Conservation (phyloP, 2,329 filamentous ascomycete genomes). For the Eurotiales sp. region DNA sequence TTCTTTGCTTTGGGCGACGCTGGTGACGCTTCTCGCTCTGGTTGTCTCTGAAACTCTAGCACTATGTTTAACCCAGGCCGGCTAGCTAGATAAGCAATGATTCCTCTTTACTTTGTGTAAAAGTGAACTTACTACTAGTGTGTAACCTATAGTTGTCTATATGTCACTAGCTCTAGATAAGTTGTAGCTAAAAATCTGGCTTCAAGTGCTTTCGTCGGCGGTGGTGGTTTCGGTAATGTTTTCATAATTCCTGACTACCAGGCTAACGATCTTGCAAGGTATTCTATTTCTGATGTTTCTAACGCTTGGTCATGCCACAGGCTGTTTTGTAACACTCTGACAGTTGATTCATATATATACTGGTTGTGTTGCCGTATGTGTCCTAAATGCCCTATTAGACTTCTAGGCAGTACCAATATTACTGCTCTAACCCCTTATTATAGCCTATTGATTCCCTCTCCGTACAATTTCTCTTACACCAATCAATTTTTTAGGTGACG, state of each 20-base stretch:
- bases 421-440: no score
- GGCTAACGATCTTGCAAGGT: no score
- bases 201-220: constrained; percentile 5
- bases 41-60: constrained; percentile 12
- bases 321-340: no score
- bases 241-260: constrained; percentile 44
- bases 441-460: no score
- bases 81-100: constrained; percentile 6
- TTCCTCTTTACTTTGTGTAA: not conserved
- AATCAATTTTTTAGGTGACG: no score
- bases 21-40: constrained; percentile 17
- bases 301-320: no score
- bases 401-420: no score
- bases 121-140: not conserved
- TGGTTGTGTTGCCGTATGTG: no score
- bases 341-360: no score
- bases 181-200: constrained; percentile 14
- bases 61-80: constrained; percentile 12
- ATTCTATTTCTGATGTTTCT: no score
- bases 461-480: no score
- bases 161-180: constrained; percentile 39
- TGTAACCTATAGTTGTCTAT: constrained; percentile 43
- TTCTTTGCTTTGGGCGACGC: constrained; percentile 29
- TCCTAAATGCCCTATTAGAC: no score
- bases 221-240: constrained; percentile 45